phyloP scores from a whole-genome alignment of 306 rosid genomes.

The Rosa rugosa region DNA sequence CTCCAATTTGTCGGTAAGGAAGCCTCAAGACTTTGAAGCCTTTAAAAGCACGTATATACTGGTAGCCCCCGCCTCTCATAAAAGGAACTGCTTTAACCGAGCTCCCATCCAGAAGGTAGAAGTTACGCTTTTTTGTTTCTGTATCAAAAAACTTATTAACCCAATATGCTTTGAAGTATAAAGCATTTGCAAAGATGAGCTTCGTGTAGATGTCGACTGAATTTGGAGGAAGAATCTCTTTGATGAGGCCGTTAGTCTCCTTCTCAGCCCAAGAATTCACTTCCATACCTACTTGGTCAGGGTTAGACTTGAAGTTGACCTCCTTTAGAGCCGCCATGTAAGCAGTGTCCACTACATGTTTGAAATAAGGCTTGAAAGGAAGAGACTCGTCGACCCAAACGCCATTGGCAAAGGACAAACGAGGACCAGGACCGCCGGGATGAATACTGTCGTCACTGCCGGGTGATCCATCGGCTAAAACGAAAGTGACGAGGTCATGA shows the following conservation, averaged over 20 bases:
- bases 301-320: not conserved
- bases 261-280: too few relatives aligned
- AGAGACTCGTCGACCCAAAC: not conserved
- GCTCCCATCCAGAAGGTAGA: conserved; percentile 4
- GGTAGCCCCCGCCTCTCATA: not conserved
- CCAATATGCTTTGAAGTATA: conserved; percentile 19
- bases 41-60: not conserved
- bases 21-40: conserved; percentile 3
- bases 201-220: not conserved
- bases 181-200: conserved; percentile 23
- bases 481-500: not conserved
- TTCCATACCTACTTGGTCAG: not conserved
- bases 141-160: not conserved
- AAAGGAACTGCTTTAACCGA: not conserved
- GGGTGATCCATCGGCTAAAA: not conserved
- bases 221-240: too few relatives aligned
- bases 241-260: too few relatives aligned
- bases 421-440: not conserved
- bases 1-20: not conserved
- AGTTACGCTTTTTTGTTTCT: not conserved
- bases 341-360: not conserved
- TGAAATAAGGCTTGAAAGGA: not conserved
- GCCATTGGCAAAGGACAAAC: not conserved
- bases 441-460: not conserved
- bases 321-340: not conserved